phyloP scores from a whole-genome alignment of 1,139 yeast species.

The Zygosaccharomyces pseudobailii region DNA sequence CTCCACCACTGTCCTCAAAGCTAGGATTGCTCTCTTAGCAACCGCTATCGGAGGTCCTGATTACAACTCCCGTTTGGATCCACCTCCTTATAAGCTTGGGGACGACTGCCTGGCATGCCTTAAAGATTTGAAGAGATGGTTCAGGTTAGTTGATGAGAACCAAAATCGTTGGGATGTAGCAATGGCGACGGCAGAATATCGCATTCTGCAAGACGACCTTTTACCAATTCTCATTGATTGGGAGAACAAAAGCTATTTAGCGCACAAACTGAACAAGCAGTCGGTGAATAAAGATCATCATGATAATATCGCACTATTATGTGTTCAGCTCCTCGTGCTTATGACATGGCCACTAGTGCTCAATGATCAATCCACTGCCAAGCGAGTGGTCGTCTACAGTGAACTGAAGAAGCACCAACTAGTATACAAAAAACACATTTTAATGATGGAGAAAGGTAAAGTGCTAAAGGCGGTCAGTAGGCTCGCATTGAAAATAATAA shows the following conservation, averaged over 20 bases:
- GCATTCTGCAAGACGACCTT: constrained; percentile 67
- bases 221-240: constrained; percentile 71
- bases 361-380: constrained; percentile 44
- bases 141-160: constrained; percentile 74
- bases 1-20: constrained; percentile 24
- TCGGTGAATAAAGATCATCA: constrained; percentile 35
- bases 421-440: constrained; percentile 62
- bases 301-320: constrained; percentile 63
- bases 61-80: constrained; percentile 38
- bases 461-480: constrained; percentile 67
- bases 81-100: constrained; percentile 70
- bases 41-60: constrained; percentile 37
- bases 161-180: constrained; percentile 74
- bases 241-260: constrained; percentile 44
- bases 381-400: constrained; percentile 55
- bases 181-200: constrained; percentile 78
- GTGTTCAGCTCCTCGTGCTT: constrained; percentile 75
- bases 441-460: constrained; percentile 55
- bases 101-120: constrained; percentile 88
- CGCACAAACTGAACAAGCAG: constrained; percentile 34
- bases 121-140: constrained; percentile 84
- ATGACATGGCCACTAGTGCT: constrained; percentile 82
- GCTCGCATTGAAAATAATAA: constrained; percentile 61
- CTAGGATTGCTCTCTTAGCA: constrained; percentile 33
- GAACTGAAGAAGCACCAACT: constrained; percentile 63